Evolutionary conservation across 1,139 yeast genomes (phyloP), one percentile per base, ranked within the genome.

Genomic region (Groenewaldozyma auringiensis): DNA sequence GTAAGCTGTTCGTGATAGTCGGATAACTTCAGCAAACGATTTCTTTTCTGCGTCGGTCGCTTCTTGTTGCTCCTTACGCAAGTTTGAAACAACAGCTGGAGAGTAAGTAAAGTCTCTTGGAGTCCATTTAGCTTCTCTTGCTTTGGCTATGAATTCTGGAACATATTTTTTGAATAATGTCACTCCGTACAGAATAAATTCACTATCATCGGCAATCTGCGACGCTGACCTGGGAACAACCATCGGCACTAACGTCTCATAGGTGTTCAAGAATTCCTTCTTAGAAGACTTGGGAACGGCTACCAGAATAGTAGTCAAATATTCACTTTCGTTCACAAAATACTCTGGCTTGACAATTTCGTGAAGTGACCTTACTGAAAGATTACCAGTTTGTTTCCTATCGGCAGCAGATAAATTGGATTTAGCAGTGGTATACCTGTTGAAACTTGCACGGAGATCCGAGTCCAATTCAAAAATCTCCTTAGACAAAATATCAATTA

Each of bases 21-120:
- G 79, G 44, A 83, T 76, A 50, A 88, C 74, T 59, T 89, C 96
- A 50, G 80, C 81, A 62, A 82, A 83, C 52, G 84, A 68, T 55
- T 80, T 79, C 42, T 79, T 74, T 68, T 89, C 97, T 38, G 79
- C 75, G 57, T 81, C 78, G 44, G 78, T 75, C 14, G 95, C 88
- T 52, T 78, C 71, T 59, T 81, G 84, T 57, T 79, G 83, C 64
- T 89, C 96, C 63, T 81, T 76, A 62, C 84, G 78, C 71, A 86
- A 70, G 55, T 78, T 76, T 56, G 79, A 81, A 50, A 87, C 76
- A 31, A 74, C 66, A 52, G 83, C 89, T 58, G 86, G 95, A 16
- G 92, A 82, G 67, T 87, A 88, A 49, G 81, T 79, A 62, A 88
- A 88, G 58, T 94, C 98, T 62, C 99, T 80, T 44, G 96, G 96